A percentile compares a stretch with the other conserved stretches of the same genome.
These are phyloP conservation scores for Brasenia schreberi DNA, from an alignment of 164 flowering plant species.

Conservation along the genomic window DNA sequence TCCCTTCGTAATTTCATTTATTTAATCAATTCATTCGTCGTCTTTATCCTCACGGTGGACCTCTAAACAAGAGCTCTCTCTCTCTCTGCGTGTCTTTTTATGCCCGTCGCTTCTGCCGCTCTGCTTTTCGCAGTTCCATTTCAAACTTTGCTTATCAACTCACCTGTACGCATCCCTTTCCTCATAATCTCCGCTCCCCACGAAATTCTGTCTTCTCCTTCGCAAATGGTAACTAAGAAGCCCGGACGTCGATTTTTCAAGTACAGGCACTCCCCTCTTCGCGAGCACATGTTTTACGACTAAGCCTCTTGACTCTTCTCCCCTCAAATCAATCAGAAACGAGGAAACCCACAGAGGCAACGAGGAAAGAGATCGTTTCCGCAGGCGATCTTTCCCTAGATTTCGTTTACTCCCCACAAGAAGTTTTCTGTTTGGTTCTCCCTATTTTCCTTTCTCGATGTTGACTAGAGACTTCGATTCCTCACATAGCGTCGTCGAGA, in stretches of 20 bases:
- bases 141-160: neutral
- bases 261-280: conserved; percentile 25
- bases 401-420: neutral
- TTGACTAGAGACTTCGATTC: conserved; percentile 21
- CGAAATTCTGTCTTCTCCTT: no score
- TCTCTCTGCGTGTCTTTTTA: neutral
- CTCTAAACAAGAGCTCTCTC: neutral
- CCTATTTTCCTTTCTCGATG: neutral
- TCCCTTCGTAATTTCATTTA: no score
- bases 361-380: neutral
- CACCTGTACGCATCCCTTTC: neutral
- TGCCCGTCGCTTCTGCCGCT: no score
- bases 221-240: conserved; percentile 39
- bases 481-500: conserved; percentile 32
- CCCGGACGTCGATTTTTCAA: conserved; percentile 65
- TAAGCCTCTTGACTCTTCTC: neutral
- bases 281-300: neutral
- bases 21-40: neutral
- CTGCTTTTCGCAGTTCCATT: neutral
- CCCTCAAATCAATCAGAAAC: neutral
- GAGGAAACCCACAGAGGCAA: neutral
- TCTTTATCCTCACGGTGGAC: neutral
- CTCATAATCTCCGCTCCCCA: no score
- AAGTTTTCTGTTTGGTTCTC: neutral
- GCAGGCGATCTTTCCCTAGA: neutral